A percentile compares a stretch with the other conserved stretches of the same genome.
phyloP scores from a whole-genome alignment of 495 filamentous ascomycete genomes.

The Staphylotrichum tortipilum region DNA sequence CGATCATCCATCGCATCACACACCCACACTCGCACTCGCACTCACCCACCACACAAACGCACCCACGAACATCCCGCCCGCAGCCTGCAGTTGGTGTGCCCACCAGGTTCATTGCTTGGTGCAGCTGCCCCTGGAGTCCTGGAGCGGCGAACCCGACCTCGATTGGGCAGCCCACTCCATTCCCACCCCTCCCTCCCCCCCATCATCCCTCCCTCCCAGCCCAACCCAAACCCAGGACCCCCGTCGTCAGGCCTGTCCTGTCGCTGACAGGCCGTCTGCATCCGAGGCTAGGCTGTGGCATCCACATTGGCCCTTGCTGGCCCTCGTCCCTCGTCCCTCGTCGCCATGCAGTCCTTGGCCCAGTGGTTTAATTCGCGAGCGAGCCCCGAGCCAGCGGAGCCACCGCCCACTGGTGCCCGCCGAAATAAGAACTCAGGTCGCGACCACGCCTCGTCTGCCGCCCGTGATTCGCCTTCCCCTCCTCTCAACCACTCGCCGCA shows the following conservation, averaged over 20 bases:
- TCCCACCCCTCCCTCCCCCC: too few relatives aligned
- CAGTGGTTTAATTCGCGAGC: constrained; percentile 23
- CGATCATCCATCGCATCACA: too few relatives aligned
- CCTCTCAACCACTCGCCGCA: constrained; percentile 24
- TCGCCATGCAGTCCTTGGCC: constrained; percentile 24
- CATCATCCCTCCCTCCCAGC: too few relatives aligned
- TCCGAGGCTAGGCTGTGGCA: constrained; percentile 17
- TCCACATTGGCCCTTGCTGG: constrained; percentile 24
- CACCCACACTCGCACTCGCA: too few relatives aligned
- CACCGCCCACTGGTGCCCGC: constrained; percentile 16
- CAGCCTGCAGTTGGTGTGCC: too few relatives aligned
- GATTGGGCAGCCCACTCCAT: too few relatives aligned
- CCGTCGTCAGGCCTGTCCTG: neutral
- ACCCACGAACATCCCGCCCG: too few relatives aligned
- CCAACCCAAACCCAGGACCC: too few relatives aligned
- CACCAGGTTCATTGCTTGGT: too few relatives aligned
- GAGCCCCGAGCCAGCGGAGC: constrained; percentile 18
- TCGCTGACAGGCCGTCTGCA: neutral
- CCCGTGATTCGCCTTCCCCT: constrained; percentile 26
- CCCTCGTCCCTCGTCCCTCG: too few relatives aligned
- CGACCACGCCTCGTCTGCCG: constrained; percentile 25
- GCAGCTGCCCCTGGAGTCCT: too few relatives aligned
- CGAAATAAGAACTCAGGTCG: constrained; percentile 23
- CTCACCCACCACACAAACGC: too few relatives aligned
- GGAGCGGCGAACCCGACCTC: neutral